Evolutionary conservation across 1,284 basidiomycete species (phyloP), one percentile per base, ranked within the genome.

Genomic region (Malassezia brasiliensis): DNA sequence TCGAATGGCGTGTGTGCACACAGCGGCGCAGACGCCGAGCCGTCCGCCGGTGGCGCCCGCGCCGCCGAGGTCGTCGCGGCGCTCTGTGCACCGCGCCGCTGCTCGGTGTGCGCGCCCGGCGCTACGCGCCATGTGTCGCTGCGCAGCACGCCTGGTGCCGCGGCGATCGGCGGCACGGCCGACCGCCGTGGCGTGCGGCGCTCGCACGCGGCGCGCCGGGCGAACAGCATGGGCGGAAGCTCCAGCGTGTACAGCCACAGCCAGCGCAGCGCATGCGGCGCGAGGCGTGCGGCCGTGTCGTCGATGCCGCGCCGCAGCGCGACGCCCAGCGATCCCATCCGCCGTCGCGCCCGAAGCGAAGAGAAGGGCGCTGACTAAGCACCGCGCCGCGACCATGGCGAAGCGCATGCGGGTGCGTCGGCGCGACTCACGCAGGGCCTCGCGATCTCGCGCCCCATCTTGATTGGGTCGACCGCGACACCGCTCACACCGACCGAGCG

Each of bases 391-490:
- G 20, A 38, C 37, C 34, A 48, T 48, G 47, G 47, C 47, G 34
- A 55, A 55, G 44, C 53, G 53, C 5, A 54, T 54, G 52, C 53
- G 53, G 32, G 53, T 45, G 38, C 41, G 52, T 52, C 3, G 19
- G 30, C n/a, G 10, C 28, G 39, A 10, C 39, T 35, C 20, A 20
- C 34, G 1, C 61, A 94, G 90, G 90, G 90, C 46, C 78, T 96
- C 32, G 86, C 83, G 64, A 88, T 98, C 54, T 84, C 85, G 74
- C 81, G 94, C 41, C 88, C 90, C 0, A 83, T 99, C 63, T 87
- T 96, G 60, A 96, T 96, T 77, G 94, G 94, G 52, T 96, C 94
- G 71, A 88, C 86, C n/a, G 88, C 93, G 11, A 82, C 83, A 1
- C 83, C 91, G 30, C 76, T 98, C 60, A 85, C 83, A 0, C 79